Conservation (phyloP, 2,329 filamentous ascomycete species). For the Aspergillus pseudoviridinutans region DNA sequence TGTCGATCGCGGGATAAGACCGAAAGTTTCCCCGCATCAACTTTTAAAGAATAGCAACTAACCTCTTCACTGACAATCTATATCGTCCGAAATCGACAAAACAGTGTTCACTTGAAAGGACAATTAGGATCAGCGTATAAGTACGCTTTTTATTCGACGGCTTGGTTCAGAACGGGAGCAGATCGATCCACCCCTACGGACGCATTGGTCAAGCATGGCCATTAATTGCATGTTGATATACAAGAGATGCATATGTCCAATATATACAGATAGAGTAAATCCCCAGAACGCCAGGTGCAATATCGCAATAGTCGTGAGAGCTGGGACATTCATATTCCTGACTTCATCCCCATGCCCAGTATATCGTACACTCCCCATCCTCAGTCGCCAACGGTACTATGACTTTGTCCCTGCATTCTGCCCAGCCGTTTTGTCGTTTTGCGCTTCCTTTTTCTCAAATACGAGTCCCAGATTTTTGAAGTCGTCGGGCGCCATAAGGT, state of each 20-base stretch:
- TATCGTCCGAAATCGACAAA: background rate
- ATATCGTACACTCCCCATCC: background rate
- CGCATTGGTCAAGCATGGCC: background rate
- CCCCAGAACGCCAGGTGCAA: background rate
- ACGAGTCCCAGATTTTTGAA: slow-evolving; percentile 89
- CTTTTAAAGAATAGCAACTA: background rate
- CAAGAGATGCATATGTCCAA: slow-evolving; percentile 1
- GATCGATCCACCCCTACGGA: background rate
- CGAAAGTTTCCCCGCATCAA: slow-evolving; percentile 16
- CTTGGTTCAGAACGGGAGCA: background rate
- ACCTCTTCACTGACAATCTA: background rate
- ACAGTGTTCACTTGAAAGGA: background rate
- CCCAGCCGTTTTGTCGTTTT: slow-evolving; percentile 6
- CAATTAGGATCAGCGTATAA: background rate
- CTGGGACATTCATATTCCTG: background rate
- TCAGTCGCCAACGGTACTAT: slow-evolving; percentile 1
- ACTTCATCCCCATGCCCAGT: slow-evolving; percentile 4
- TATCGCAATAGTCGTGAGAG: background rate
- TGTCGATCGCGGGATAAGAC: background rate
- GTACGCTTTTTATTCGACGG: background rate
- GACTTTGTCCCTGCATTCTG: slow-evolving; percentile 7
- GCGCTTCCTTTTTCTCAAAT: slow-evolving; percentile 41
- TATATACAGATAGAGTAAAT: slow-evolving; percentile 1
- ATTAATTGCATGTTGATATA: background rate
- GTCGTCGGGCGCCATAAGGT: slow-evolving; percentile 92